phyloP scores from a whole-genome alignment of 2,329 filamentous ascomycete species.

The Aspergillus candidus region DNA sequence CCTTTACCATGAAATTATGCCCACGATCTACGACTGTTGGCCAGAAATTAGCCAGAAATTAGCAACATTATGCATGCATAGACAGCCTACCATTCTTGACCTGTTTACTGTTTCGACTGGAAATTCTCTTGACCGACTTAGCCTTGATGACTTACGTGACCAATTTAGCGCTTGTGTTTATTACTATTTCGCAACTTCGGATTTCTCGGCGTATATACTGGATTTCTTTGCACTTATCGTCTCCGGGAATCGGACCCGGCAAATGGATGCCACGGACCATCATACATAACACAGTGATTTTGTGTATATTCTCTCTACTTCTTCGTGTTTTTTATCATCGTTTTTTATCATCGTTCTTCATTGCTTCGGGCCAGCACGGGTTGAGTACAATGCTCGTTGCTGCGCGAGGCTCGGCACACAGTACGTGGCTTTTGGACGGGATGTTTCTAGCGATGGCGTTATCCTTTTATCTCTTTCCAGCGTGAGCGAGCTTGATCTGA shows the following conservation, averaged over 20 bases:
- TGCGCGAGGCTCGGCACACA: conserved; percentile 3
- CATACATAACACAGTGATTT: conserved; percentile 11
- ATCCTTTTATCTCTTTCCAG: conserved; percentile 1
- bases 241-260: conserved; percentile 7
- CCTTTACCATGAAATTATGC: conserved; percentile 8
- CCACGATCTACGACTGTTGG: conserved; percentile 16
- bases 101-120: conserved; percentile 13
- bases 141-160: conserved; percentile 13
- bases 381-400: conserved; percentile 3
- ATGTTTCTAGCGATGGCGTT: conserved; percentile 4
- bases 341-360: background rate
- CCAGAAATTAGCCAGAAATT: conserved; percentile 17
- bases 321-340: conserved; percentile 1
- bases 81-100: conserved; percentile 16
- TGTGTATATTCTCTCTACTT: conserved; percentile 12
- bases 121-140: conserved; percentile 16
- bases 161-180: conserved; percentile 19
- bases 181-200: conserved; percentile 13
- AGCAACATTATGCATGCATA: conserved; percentile 20
- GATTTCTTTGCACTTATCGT: conserved; percentile 6
- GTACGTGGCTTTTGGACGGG: conserved; percentile 1
- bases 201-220: conserved; percentile 15
- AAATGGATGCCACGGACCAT: conserved; percentile 12
- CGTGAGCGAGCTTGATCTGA: background rate
- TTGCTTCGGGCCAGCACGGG: conserved; percentile 2